These are phyloP conservation scores for Aaosphaeria pasadenensis DNA, from an alignment of 2,329 filamentous ascomycete genomes.

Conservation along the genomic window DNA sequence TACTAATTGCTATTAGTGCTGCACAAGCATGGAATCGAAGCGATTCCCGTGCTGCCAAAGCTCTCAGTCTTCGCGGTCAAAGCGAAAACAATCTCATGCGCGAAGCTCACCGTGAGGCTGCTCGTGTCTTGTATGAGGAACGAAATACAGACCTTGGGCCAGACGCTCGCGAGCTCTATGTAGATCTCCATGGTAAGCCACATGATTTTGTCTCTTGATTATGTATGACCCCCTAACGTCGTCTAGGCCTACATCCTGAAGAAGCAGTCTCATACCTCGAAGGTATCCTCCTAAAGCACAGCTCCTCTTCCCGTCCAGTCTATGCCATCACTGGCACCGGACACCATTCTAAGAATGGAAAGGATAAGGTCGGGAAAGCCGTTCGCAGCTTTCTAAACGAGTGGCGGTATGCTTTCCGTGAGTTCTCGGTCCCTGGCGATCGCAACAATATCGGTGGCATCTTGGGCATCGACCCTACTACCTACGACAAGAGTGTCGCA, in stretches of 20 bases:
- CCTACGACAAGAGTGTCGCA: conserved; percentile 50
- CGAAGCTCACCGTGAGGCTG: conserved; percentile 92
- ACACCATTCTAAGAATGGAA: conserved; percentile 97
- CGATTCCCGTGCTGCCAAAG: conserved; percentile 92
- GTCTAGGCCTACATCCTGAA: conserved; percentile 79
- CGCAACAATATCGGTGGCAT: conserved; percentile 73
- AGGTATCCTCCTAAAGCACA: conserved; percentile 80
- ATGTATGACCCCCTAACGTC: conserved; percentile 4
- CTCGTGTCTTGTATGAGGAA: conserved; percentile 86
- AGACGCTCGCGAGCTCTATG: conserved; percentile 72
- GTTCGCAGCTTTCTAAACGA: conserved; percentile 89
- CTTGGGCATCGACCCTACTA: conserved; percentile 61
- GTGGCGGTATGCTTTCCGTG: conserved; percentile 92
- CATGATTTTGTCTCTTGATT: background rate
- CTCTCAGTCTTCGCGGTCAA: conserved; percentile 87
- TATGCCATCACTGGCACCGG: conserved; percentile 97
- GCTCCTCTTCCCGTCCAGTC: conserved; percentile 67
- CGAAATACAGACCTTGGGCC: conserved; percentile 69
- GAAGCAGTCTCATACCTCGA: conserved; percentile 95
- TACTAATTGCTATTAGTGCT: conserved; percentile 55
- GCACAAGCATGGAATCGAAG: conserved; percentile 99
- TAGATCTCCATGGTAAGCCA: conserved; percentile 74
- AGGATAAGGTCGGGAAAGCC: conserved; percentile 96
- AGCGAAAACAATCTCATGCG: conserved; percentile 97
- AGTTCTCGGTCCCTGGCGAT: conserved; percentile 96